phyloP scores from a whole-genome alignment of 2,329 filamentous ascomycete species.

The Akanthomyces muscarius region DNA sequence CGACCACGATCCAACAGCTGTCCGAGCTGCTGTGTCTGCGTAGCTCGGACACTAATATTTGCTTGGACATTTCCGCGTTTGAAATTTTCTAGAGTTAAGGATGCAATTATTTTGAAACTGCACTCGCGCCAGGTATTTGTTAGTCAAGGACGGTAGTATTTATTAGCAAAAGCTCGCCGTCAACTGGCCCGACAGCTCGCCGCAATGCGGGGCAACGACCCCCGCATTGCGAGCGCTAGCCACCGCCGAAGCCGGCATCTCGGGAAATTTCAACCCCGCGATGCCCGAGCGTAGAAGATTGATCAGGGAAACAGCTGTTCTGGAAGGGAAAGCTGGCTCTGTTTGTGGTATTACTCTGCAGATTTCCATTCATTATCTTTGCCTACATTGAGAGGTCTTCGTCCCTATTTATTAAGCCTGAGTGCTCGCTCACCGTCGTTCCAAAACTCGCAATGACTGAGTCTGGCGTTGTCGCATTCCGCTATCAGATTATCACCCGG shows the following conservation, averaged over 20 bases:
- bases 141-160: too few species aligned
- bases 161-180: neutral
- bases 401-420: conserved; percentile 6
- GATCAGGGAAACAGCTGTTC: too few species aligned
- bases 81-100: neutral
- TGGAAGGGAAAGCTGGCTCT: too few species aligned
- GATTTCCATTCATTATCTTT: neutral
- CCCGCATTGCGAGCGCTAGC: neutral
- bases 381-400: too few species aligned
- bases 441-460: conserved; percentile 13
- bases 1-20: conserved; percentile 64
- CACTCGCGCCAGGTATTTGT: neutral
- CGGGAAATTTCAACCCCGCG: neutral
- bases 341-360: neutral
- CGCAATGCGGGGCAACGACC: neutral
- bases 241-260: neutral
- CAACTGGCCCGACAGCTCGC: neutral
- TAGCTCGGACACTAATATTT: conserved; percentile 41
- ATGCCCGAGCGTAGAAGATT: too few species aligned
- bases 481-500: neutral
- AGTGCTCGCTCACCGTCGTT: conserved; percentile 6
- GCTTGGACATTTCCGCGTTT: conserved; percentile 17
- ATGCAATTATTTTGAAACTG: neutral
- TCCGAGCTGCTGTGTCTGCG: conserved; percentile 41
- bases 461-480: neutral